Evolutionary conservation across 768 basidiomycete species (phyloP).

Genomic region (Podaxis rugospora): DNA sequence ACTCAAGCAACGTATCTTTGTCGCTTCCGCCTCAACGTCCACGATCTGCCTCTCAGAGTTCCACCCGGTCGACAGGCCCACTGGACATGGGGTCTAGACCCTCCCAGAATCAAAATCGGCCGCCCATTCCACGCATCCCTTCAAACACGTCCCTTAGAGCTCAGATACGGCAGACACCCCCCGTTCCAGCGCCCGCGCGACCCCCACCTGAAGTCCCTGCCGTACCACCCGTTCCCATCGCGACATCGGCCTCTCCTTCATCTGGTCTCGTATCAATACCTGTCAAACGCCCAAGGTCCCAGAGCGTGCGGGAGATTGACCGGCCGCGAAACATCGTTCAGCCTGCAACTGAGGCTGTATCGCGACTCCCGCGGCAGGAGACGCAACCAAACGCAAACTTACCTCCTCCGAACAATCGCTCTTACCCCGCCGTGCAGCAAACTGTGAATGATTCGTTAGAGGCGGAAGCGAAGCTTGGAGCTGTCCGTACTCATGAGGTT

Average conservation of each 20-base stretch:
- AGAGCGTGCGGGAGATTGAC: not conserved
- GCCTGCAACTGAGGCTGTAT: not conserved
- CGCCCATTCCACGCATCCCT: not conserved
- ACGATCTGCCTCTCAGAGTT: not conserved
- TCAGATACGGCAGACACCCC: not conserved
- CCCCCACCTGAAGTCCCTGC: not conserved
- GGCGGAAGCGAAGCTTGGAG: not conserved
- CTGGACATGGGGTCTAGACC: not conserved
- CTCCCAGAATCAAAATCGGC: not conserved
- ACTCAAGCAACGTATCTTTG: not conserved
- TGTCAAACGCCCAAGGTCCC: not conserved
- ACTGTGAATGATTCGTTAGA: not conserved
- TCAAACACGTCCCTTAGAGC: not conserved
- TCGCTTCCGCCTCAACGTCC: not conserved
- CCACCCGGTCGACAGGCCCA: not conserved
- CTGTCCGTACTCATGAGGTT: not conserved
- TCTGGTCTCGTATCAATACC: not conserved
- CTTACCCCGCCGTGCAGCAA: not conserved
- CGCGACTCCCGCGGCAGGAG: not conserved
- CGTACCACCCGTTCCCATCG: not conserved
- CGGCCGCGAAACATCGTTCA: not conserved
- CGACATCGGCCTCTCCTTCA: not conserved
- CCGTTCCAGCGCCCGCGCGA: not conserved
- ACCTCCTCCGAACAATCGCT: not conserved
- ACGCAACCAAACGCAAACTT: not conserved